These are phyloP conservation scores for Leccinum holopus DNA, from an alignment of 1,284 basidiomycete species.

Conservation along the genomic window DNA sequence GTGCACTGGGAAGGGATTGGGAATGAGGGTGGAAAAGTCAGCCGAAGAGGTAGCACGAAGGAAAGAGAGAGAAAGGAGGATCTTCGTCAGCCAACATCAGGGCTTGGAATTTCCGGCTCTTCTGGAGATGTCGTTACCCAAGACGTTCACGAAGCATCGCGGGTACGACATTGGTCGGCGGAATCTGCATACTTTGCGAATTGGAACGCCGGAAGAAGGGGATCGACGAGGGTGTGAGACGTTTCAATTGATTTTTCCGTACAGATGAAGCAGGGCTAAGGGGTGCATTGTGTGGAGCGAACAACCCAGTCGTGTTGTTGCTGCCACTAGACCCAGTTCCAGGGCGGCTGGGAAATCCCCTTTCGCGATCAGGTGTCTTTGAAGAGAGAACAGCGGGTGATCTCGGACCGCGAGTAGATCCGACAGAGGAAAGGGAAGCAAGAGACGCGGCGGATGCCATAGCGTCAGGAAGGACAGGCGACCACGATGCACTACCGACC, in stretches of 20 bases:
- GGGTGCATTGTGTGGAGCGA: constrained; percentile 51
- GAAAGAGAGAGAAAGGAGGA: constrained; percentile 46
- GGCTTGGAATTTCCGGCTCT: constrained; percentile 35
- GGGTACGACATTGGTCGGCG: constrained; percentile 37
- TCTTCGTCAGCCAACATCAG: constrained; percentile 33
- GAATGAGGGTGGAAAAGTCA: constrained; percentile 47
- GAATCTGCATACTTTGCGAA: constrained; percentile 79
- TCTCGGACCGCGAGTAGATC: constrained; percentile 53
- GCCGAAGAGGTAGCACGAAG: constrained; percentile 50
- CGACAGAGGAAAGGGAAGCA: constrained; percentile 67
- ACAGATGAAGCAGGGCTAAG: constrained; percentile 68
- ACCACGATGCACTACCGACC: constrained; percentile 54
- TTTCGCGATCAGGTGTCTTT: constrained; percentile 58
- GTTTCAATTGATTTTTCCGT: constrained; percentile 66
- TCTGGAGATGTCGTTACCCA: constrained; percentile 35
- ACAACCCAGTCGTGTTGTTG: constrained; percentile 56
- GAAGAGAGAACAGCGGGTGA: constrained; percentile 38
- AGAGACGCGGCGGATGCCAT: constrained; percentile 75
- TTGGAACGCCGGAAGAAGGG: constrained; percentile 95
- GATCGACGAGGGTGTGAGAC: constrained; percentile 91
- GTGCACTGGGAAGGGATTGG: constrained; percentile 68
- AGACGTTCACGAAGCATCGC: constrained; percentile 40
- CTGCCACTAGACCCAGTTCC: constrained; percentile 72
- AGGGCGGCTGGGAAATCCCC: constrained; percentile 54
- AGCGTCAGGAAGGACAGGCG: constrained; percentile 65